These are phyloP conservation scores for Thuja plicata DNA, from an alignment of 83 land plant genomes.

Conservation along the genomic window DNA sequence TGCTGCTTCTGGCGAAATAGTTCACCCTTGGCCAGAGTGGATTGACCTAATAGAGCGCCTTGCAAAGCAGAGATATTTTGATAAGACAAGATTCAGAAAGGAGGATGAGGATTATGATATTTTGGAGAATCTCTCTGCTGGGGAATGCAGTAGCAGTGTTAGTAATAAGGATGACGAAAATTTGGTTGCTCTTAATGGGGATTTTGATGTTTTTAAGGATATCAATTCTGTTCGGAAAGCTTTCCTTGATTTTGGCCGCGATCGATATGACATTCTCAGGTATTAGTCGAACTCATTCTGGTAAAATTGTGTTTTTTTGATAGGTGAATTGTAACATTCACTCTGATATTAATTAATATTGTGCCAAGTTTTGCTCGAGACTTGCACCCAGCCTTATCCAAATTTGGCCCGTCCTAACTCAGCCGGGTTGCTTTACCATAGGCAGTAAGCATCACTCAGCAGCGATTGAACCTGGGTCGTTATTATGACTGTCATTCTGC, in stretches of 20 bases:
- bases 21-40: constrained; percentile 82
- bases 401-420: not conserved
- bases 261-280: constrained; percentile 70
- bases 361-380: not conserved
- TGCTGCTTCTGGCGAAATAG: constrained; percentile 26
- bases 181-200: constrained; percentile 16
- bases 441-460: not conserved
- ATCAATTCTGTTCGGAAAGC: constrained; percentile 48
- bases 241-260: constrained; percentile 50
- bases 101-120: constrained; percentile 32
- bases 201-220: constrained; percentile 55
- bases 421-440: not conserved
- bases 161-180: not conserved
- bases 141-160: constrained; percentile 4
- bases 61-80: constrained; percentile 65
- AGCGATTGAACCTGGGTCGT: too few species aligned
- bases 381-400: not conserved
- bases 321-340: not conserved
- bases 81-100: constrained; percentile 23
- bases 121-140: constrained; percentile 20
- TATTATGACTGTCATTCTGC: too few species aligned
- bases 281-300: constrained; percentile 11
- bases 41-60: constrained; percentile 65
- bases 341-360: too few species aligned
- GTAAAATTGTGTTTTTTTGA: not conserved